Evolutionary conservation across 108 stramenopile species (phyloP), one percentile per base, ranked within the genome.

Genomic region (Nitzschia putrida): DNA sequence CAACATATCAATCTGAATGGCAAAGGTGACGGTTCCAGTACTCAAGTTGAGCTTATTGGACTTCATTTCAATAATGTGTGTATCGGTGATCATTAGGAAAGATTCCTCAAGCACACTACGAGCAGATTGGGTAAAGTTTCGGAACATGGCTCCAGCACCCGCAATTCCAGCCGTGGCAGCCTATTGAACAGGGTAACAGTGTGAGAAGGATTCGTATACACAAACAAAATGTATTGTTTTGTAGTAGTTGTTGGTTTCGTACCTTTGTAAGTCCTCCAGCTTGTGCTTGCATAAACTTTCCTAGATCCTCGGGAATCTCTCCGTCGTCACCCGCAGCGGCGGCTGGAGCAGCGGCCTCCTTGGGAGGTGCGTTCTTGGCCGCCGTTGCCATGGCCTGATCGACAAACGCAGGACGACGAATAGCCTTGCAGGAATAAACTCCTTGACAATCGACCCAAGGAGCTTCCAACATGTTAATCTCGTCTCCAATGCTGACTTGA

Each of bases 61-160:
- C 57, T 76, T 83, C 71, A 93, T 74, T 73, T 95, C 94, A 42
- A 95, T 77, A 63, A 95, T 85, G 64, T 86, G 84, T 16, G 85
- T 79, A 45, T 92, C 88, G 2, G 91, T 95, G 45, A 95, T 83
- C 88, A 90, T 91, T 53, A 95, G 69, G 74, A 90, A 95, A 9
- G 94, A 88, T 71, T 92, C 91, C 66, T 95, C 88, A 69, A 95
- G 74, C 22, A 87, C 86, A 63, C 88, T 83, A 50, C 89, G 88
- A 1, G 93, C 88, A 16, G 88, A 90, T 57, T 91, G 72, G 0
- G 87, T 83, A 56, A 94, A 87, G 1, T 78, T 84, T 25, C 88
- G 85, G 72, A 94, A 85, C 85, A 90, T 89, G 25, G 87, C 81
- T 47, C 81, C 77, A 12, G 83, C 75, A 10, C 77, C 77, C 37